Evolutionary conservation across 805 yeast genomes (phyloP).

Genomic region (Pichia insulana): DNA sequence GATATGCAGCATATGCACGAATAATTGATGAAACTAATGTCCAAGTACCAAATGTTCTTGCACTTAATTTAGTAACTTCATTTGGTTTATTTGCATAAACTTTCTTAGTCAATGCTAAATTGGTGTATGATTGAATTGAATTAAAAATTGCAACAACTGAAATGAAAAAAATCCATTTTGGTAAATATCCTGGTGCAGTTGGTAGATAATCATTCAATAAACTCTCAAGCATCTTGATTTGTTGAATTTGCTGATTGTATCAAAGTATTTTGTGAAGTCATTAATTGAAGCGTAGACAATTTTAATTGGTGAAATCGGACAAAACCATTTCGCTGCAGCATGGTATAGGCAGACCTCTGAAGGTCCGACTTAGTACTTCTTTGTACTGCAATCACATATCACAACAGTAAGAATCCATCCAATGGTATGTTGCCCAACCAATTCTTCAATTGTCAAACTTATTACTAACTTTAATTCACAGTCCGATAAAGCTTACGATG

Average conservation of each 20-base stretch:
- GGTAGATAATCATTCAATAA: slow-evolving; percentile 28
- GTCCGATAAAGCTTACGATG: slow-evolving; percentile 52
- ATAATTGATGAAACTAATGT: slow-evolving; percentile 79
- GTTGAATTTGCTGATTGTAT: too few relatives aligned
- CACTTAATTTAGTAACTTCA: slow-evolving; percentile 57
- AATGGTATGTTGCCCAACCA: neutral
- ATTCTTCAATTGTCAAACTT: neutral
- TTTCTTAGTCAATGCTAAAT: slow-evolving; percentile 61
- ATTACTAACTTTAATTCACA: slow-evolving; percentile 1
- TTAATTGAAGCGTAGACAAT: too few relatives aligned
- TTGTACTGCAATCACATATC: too few relatives aligned
- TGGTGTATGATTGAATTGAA: slow-evolving; percentile 74
- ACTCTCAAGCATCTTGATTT: slow-evolving; percentile 8
- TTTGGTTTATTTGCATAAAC: slow-evolving; percentile 64
- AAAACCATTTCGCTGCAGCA: too few relatives aligned
- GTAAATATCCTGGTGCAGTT: slow-evolving; percentile 46
- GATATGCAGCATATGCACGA: slow-evolving; percentile 80
- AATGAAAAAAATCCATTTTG: slow-evolving; percentile 71
- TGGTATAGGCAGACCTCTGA: too few relatives aligned
- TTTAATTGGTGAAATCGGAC: neutral
- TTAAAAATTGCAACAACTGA: slow-evolving; percentile 90
- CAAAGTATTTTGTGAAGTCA: too few relatives aligned
- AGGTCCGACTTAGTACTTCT: too few relatives aligned
- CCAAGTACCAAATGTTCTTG: slow-evolving; percentile 99
- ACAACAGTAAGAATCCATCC: too few relatives aligned